A percentile compares a stretch with the other conserved stretches of the same genome.
Conservation (phyloP, 768 basidiomycete genomes). For the Albatrellus ellisii region DNA sequence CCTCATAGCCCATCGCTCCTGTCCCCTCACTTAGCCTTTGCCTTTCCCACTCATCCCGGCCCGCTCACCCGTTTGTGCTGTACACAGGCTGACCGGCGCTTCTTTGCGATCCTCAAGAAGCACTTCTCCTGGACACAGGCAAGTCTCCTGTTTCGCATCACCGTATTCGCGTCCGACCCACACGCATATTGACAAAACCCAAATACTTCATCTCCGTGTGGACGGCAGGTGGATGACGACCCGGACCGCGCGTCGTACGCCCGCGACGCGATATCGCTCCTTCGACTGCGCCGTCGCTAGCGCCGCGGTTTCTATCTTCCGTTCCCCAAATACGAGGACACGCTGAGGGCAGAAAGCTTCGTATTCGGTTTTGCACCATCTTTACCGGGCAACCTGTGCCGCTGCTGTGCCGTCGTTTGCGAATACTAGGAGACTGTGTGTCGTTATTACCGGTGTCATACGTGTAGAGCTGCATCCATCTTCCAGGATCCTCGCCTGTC, state of each 20-base stretch:
- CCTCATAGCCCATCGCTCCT: neutral
- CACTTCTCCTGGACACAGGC: constrained; percentile 65
- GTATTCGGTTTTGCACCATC: no score
- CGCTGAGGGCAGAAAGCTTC: no score
- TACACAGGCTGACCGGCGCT: constrained; percentile 72
- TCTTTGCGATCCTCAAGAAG: constrained; percentile 71
- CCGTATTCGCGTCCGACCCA: neutral
- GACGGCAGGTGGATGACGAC: constrained; percentile 45
- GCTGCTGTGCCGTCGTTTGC: no score
- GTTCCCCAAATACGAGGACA: no score
- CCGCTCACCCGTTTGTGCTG: neutral
- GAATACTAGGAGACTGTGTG: no score
- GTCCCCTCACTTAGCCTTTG: neutral
- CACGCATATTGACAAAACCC: neutral
- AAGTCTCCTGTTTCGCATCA: constrained; percentile 9
- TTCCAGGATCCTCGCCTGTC: no score
- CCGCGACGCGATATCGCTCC: constrained; percentile 53
- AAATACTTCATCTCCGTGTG: neutral
- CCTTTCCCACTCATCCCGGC: neutral
- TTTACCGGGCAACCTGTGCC: no score
- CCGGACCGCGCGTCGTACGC: constrained; percentile 42
- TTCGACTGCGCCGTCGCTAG: constrained; percentile 27
- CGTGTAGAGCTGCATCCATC: no score
- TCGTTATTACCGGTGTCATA: no score
- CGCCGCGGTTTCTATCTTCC: no score